A percentile compares a stretch with the other conserved stretches of the same genome.
phyloP scores from a whole-genome alignment of 495 filamentous ascomycete genomes.

The Opeltia flavorubescens region DNA sequence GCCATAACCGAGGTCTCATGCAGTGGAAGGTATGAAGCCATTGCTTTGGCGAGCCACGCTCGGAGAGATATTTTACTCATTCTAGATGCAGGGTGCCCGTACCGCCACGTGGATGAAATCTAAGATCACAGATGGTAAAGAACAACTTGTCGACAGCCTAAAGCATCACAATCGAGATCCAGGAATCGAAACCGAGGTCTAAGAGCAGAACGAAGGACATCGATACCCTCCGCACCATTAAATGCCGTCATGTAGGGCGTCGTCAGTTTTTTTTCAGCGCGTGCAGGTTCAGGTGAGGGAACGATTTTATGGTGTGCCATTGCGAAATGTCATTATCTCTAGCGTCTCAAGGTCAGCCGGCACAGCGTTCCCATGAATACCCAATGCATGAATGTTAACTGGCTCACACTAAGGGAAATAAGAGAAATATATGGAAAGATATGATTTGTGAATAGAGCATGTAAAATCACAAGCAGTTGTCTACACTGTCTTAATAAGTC shows the following conservation, averaged over 20 bases:
- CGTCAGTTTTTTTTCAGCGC: not conserved
- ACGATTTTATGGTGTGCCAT: no score
- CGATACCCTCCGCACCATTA: not conserved
- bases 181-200: conserved; percentile 31
- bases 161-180: conserved; percentile 24
- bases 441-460: no score
- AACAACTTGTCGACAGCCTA: conserved; percentile 20
- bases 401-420: no score
- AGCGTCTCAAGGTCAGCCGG: no score
- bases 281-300: not conserved
- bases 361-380: no score
- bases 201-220: not conserved
- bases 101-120: conserved; percentile 26
- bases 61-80: not conserved
- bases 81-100: conserved; percentile 18
- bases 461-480: no score
- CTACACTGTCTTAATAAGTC: no score
- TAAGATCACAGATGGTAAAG: conserved; percentile 22
- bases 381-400: no score
- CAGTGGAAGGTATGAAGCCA: conserved; percentile 26
- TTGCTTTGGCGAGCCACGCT: not conserved
- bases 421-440: no score
- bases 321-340: no score
- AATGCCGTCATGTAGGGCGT: not conserved
- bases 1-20: conserved; percentile 30